A percentile compares a stretch with the other conserved stretches of the same genome.
Conservation (phyloP, 1,284 basidiomycete genomes). For the Peniophora sp. region DNA sequence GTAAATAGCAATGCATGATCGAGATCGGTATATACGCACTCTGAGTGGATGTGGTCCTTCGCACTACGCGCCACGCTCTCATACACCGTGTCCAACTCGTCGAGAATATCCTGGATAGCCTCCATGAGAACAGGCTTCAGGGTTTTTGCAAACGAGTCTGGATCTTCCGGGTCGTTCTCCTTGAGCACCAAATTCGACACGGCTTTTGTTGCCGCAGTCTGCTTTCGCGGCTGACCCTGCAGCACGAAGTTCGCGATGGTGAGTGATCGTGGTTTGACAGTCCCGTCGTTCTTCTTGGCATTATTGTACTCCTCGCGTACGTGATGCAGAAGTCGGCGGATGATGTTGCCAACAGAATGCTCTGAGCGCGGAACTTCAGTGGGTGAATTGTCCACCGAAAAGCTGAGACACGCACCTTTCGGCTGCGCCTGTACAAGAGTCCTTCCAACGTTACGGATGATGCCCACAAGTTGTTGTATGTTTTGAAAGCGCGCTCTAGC, state of each 20-base stretch:
- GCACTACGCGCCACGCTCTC: slow-evolving; percentile 93
- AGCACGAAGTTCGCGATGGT: slow-evolving; percentile 74
- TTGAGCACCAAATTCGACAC: slow-evolving; percentile 47
- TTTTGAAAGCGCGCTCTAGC: slow-evolving; percentile 80
- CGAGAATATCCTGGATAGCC: slow-evolving; percentile 89
- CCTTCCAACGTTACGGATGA: slow-evolving; percentile 77
- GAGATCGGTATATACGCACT: slow-evolving; percentile 45
- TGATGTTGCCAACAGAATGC: slow-evolving; percentile 90
- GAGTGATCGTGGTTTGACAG: slow-evolving; percentile 37
- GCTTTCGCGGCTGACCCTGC: slow-evolving; percentile 65
- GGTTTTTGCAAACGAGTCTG: slow-evolving; percentile 62
- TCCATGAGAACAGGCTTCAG: slow-evolving; percentile 80
- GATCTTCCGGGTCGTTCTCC: slow-evolving; percentile 66
- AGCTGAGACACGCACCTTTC: slow-evolving; percentile 57
- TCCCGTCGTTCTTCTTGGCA: slow-evolving; percentile 37
- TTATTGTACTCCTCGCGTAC: slow-evolving; percentile 89
- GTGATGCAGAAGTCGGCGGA: slow-evolving; percentile 85
- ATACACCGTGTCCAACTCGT: slow-evolving; percentile 94
- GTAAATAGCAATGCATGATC: slow-evolving; percentile 1
- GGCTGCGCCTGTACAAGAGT: slow-evolving; percentile 85
- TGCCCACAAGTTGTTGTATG: slow-evolving; percentile 78
- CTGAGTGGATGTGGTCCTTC: slow-evolving; percentile 93
- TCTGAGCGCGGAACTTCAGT: slow-evolving; percentile 40
- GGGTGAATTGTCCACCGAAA: not conserved
- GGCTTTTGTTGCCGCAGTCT: slow-evolving; percentile 39